Evolutionary conservation across 192 early-diverging fungal genomes (phyloP).

Genomic region (Linnemannia schmuckeri): DNA sequence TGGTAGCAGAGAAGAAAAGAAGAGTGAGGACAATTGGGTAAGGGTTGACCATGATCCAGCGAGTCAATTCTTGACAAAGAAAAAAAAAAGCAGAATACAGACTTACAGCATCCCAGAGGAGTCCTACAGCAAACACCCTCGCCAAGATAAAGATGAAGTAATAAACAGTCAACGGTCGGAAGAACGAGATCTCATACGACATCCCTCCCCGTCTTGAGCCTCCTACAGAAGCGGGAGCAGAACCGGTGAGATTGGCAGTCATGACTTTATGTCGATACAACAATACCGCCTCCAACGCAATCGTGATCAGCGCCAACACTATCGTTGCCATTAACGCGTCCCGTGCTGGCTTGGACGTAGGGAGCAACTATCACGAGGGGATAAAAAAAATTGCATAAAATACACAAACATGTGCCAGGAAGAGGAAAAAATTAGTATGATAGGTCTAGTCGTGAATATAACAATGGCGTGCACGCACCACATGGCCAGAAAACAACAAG

Average conservation of each 20-base stretch:
- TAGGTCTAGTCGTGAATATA: neutral
- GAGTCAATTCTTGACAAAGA: neutral
- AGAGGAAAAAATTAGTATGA: neutral
- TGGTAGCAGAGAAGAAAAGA: neutral
- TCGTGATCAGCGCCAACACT: constrained; percentile 26
- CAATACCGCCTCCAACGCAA: constrained; percentile 28
- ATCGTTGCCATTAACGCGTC: constrained; percentile 29
- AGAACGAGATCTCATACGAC: constrained; percentile 39
- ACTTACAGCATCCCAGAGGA: constrained; percentile 54
- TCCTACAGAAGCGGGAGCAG: neutral
- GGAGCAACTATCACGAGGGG: constrained; percentile 15
- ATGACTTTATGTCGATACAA: constrained; percentile 24
- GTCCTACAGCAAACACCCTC: constrained; percentile 37
- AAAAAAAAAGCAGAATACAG: neutral
- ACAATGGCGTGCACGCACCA: neutral
- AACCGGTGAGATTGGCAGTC: constrained; percentile 1
- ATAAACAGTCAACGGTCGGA: constrained; percentile 37
- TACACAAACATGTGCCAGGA: neutral
- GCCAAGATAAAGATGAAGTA: constrained; percentile 47
- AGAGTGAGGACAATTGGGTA: neutral
- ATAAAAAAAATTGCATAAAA: neutral
- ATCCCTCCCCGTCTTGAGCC: neutral
- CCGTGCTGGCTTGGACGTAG: constrained; percentile 32
- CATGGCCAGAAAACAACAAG: neutral
- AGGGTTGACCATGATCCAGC: too few relatives aligned